Conservation (phyloP, 2,329 filamentous ascomycete genomes). For the Colletotrichum shisoi region DNA sequence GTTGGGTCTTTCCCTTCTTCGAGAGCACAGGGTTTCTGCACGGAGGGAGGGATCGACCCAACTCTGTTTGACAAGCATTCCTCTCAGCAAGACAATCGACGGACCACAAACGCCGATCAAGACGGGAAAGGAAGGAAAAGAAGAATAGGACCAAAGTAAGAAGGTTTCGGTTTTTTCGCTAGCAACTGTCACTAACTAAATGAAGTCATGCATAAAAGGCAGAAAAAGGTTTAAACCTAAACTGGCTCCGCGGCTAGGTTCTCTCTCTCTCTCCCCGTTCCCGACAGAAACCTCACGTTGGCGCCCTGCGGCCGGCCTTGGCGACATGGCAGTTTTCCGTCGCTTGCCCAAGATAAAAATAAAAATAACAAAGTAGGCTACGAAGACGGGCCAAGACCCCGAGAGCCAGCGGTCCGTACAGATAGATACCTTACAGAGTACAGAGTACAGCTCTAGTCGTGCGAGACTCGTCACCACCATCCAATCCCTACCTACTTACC, state of each 20-base stretch:
- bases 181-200: not conserved
- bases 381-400: conserved; percentile 25
- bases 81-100: no score
- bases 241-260: not conserved
- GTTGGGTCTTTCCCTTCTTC: not conserved
- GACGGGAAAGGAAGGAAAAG: not conserved
- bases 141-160: not conserved
- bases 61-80: not conserved
- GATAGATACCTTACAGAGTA: no score
- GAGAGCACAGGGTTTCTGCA: not conserved
- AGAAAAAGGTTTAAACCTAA: not conserved
- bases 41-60: not conserved
- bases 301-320: conserved; percentile 29
- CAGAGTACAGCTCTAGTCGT: not conserved
- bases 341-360: no score
- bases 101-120: not conserved
- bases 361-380: conserved; percentile 8
- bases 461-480: not conserved
- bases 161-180: not conserved
- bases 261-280: not conserved
- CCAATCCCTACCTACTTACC: no score
- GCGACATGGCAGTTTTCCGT: conserved; percentile 28
- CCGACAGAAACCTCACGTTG: conserved; percentile 12
- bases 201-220: conserved; percentile 4
- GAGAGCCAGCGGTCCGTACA: not conserved